phyloP scores from a whole-genome alignment of 331 rosid genomes.

The Pyracantha coccinea region DNA sequence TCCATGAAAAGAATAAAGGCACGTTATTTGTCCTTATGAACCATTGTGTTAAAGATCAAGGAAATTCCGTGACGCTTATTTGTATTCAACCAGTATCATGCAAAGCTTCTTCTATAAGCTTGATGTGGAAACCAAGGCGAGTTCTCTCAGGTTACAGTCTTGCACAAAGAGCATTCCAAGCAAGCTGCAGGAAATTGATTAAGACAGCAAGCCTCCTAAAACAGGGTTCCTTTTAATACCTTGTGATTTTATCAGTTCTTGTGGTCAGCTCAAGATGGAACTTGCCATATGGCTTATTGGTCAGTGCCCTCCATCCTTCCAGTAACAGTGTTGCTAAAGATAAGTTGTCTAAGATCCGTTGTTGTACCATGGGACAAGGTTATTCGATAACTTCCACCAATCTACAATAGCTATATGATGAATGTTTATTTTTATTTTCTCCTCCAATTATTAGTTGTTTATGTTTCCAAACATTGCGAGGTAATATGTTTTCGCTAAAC shows the following conservation, averaged over 20 bases:
- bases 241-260: slow-evolving; percentile 11
- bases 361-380: not conserved
- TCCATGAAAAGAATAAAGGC: slow-evolving; percentile 13
- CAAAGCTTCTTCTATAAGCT: slow-evolving; percentile 32
- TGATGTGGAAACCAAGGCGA: slow-evolving; percentile 23
- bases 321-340: no score
- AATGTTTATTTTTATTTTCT: no score
- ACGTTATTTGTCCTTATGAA: slow-evolving; percentile 42
- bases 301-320: no score
- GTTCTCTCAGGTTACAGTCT: slow-evolving; percentile 31
- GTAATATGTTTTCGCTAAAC: not conserved
- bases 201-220: slow-evolving; percentile 4
- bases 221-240: slow-evolving; percentile 40
- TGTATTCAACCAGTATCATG: slow-evolving; percentile 38
- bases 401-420: not conserved
- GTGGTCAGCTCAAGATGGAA: slow-evolving; percentile 27
- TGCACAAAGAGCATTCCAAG: slow-evolving; percentile 22
- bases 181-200: not conserved
- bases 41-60: slow-evolving; percentile 9
- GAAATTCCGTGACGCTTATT: slow-evolving; percentile 31
- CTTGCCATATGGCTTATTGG: slow-evolving; percentile 10
- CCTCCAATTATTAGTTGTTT: not conserved
- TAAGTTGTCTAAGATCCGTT: not conserved
- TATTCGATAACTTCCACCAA: not conserved
- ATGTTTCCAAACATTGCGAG: not conserved